Base-by-base conservation (phyloP, 306 rosid species). In the Malus asiatica region DNA sequence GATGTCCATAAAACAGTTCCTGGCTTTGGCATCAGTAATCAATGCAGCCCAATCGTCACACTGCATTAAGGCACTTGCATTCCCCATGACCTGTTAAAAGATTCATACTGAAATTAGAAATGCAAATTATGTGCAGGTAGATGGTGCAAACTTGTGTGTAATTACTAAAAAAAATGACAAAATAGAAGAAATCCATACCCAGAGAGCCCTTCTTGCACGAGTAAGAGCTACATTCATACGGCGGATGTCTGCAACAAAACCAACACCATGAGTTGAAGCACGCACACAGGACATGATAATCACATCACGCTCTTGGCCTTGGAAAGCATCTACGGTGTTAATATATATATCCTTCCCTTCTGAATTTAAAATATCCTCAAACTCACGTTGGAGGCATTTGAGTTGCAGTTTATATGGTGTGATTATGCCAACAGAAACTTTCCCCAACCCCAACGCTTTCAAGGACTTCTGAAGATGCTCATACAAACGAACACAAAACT, bases 141-240 rank as follows among this genome's bases (percentile, higher is more conserved):
- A 16, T 23, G 20, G 2, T 22, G 44, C 23, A 44, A 61, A 27
- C 27, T 69, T n/a, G 22, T 30, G 27, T 27, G 10, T 29, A 53
- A 35, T 18, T 16, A 52, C 23, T 0, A 48, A 2, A 33, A n/a
- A n/a, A 27, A 69, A 13, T 38, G 42, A 74, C 8, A 72, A 22
- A 33, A 66, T 25, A 74, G 78, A 76, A 80, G 69, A 71, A 57
- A 72, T 27, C 1, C 81, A 70, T 90, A 95, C 98, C 97, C 98
- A 95, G 72, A 95, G 97, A 80, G 96, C 92, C 83, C 97, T 90
- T 83, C 93, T 87, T 83, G 98, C 98, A 64, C 98, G 98, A 3
- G 98, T 95, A 77, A 95, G 96, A 77, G 98, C 98, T 76, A 95
- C 98, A 78, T 95, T 95, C 98, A 95, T 95, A 38, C 98, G 87